phyloP scores from a whole-genome alignment of 2,329 filamentous ascomycete species.

The Alternaria ethzedia region DNA sequence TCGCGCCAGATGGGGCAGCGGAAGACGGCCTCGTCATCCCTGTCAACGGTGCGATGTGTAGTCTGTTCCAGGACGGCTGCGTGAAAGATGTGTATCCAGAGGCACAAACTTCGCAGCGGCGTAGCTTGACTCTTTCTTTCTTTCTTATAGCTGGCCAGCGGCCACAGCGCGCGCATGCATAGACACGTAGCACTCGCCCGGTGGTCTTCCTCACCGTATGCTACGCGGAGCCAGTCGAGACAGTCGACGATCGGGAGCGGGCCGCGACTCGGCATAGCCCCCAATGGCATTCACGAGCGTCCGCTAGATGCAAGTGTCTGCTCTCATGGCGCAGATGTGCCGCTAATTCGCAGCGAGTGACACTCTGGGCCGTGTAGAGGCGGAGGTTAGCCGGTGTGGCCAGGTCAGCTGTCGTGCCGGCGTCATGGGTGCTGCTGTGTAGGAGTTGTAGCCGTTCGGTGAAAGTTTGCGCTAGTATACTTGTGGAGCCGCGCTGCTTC shows the following conservation, averaged over 20 bases:
- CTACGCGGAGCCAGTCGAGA: constrained; percentile 8
- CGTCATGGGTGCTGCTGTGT: constrained; percentile 2
- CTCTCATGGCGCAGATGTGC: not conserved
- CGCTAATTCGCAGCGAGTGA: not conserved
- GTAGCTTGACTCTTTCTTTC: not conserved
- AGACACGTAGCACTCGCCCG: constrained; percentile 18
- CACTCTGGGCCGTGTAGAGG: constrained; percentile 4
- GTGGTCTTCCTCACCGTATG: constrained; percentile 10
- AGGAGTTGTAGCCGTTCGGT: constrained; percentile 9
- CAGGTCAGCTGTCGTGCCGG: constrained; percentile 7
- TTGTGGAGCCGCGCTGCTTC: not conserved
- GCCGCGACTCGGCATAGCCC: constrained; percentile 15
- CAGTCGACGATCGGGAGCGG: constrained; percentile 12
- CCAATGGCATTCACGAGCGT: constrained; percentile 4
- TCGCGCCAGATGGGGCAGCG: constrained; percentile 17
- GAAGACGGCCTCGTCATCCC: constrained; percentile 17
- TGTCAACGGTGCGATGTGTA: constrained; percentile 17
- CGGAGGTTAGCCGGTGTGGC: not conserved
- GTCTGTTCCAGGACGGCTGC: constrained; percentile 7
- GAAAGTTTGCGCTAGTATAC: constrained; percentile 11
- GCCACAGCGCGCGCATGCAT: constrained; percentile 14
- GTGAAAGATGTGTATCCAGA: constrained; percentile 6
- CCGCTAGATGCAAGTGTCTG: not conserved
- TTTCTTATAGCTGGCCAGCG: constrained; percentile 6
- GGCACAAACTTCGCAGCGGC: constrained; percentile 9